These are phyloP conservation scores for Metschnikowia rubicola DNA, from an alignment of 805 yeast genomes.

Conservation along the genomic window DNA sequence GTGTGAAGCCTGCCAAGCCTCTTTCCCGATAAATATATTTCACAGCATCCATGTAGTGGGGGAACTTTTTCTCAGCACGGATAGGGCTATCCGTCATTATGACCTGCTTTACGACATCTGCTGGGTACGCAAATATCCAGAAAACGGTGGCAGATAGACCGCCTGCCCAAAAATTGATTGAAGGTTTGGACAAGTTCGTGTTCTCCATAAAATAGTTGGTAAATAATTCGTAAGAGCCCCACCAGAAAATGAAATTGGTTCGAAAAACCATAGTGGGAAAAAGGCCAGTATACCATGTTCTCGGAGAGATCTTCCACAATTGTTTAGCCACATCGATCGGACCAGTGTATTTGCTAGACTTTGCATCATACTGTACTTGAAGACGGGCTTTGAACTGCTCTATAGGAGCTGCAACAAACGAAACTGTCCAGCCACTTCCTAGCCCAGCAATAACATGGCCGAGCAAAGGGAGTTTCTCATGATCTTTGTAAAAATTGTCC, in stretches of 20 bases:
- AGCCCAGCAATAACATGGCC: conserved; percentile 74
- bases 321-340: conserved; percentile 73
- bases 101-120: conserved; percentile 84
- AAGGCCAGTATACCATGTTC: conserved; percentile 65
- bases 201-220: conserved; percentile 64
- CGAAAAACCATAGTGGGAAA: conserved; percentile 85
- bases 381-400: conserved; percentile 85
- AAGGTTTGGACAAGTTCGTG: conserved; percentile 62
- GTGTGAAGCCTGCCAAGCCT: conserved; percentile 70
- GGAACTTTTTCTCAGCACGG: conserved; percentile 60
- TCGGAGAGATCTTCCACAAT: conserved; percentile 57
- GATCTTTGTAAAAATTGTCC: conserved; percentile 59
- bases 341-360: conserved; percentile 62
- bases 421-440: conserved; percentile 91
- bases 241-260: conserved; percentile 84
- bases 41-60: conserved; percentile 69
- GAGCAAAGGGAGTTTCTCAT: conserved; percentile 60
- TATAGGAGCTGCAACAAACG: conserved; percentile 93
- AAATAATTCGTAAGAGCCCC: conserved; percentile 87
- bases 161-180: conserved; percentile 88
- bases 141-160: conserved; percentile 83
- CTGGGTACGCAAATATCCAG: conserved; percentile 87
- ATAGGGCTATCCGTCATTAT: conserved; percentile 74
- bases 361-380: conserved; percentile 85
- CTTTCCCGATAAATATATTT: conserved; percentile 54